Conservation (phyloP, 495 filamentous ascomycete species). For the Xylona heveae region DNA sequence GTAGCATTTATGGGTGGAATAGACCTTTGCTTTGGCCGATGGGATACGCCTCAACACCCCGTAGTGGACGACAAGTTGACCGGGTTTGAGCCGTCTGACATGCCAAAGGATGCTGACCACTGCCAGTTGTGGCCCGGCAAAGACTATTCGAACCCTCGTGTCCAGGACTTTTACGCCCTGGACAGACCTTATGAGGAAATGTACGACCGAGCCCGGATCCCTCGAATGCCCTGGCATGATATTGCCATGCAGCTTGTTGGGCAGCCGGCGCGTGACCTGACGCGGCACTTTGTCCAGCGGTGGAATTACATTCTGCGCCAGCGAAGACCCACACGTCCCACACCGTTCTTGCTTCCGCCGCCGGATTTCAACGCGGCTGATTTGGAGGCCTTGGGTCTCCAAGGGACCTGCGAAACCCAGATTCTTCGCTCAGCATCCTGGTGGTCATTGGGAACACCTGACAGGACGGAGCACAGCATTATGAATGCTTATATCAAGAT, state of each 20-base stretch:
- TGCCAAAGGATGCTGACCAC: conserved; percentile 73
- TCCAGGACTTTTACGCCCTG: conserved; percentile 84
- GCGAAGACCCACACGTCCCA: conserved; percentile 81
- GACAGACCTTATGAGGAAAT: conserved; percentile 97
- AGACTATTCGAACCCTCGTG: conserved; percentile 92
- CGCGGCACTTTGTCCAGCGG: conserved; percentile 91
- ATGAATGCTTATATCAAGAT: conserved; percentile 88
- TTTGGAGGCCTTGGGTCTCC: conserved; percentile 66
- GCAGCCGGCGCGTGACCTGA: conserved; percentile 84
- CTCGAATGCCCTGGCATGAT: conserved; percentile 98
- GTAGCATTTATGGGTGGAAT: conserved; percentile 92
- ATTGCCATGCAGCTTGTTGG: conserved; percentile 97
- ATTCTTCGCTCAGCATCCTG: conserved; percentile 74
- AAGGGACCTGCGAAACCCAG: conserved; percentile 89
- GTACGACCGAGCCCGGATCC: conserved; percentile 77
- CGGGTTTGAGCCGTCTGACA: conserved; percentile 62
- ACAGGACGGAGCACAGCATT: conserved; percentile 76
- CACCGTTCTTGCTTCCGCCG: conserved; percentile 79
- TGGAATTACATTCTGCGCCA: conserved; percentile 97
- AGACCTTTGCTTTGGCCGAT: conserved; percentile 91
- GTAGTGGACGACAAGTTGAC: conserved; percentile 87
- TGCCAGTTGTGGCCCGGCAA: conserved; percentile 97
- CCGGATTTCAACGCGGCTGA: conserved; percentile 77
- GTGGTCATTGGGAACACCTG: conserved; percentile 80
- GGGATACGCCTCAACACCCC: conserved; percentile 87